Evolutionary conservation across 305 asterid genomes (phyloP).

Genomic region (Solanum hybrid): DNA sequence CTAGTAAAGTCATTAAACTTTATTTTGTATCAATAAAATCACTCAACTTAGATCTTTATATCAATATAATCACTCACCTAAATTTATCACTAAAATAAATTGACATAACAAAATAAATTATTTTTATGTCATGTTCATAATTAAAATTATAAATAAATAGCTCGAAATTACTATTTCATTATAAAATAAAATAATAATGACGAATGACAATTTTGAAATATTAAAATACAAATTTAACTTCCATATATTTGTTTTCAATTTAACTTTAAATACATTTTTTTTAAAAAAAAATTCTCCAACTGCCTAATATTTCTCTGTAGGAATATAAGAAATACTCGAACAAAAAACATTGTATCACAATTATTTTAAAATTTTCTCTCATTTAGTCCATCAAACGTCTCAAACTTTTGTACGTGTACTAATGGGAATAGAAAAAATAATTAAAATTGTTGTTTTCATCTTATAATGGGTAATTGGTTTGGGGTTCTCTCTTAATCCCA

Average conservation of each 20-base stretch:
- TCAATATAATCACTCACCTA: too few species aligned
- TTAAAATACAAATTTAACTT: not conserved
- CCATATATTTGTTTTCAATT: not conserved
- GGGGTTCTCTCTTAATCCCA: not conserved
- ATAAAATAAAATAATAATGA: too few species aligned
- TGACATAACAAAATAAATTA: too few species aligned
- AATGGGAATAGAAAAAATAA: too few species aligned
- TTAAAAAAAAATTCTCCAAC: not conserved
- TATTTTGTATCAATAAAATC: too few species aligned
- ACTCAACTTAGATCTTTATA: too few species aligned
- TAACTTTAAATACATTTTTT: too few species aligned
- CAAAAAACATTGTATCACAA: not conserved
- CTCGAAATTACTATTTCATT: too few species aligned
- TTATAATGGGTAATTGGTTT: not conserved
- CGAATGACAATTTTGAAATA: not conserved
- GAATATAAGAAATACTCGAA: not conserved
- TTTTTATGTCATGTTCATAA: too few species aligned
- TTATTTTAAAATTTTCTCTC: not conserved
- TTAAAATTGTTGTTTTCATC: not conserved
- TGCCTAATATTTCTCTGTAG: not conserved
- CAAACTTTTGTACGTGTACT: not conserved
- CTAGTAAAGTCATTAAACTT: too few species aligned
- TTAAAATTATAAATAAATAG: too few species aligned
- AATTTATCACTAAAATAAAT: too few species aligned
- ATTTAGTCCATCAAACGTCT: not conserved